phyloP scores from a whole-genome alignment of 192 early-diverging fungal genomes.

The Coemansia aciculifera region DNA sequence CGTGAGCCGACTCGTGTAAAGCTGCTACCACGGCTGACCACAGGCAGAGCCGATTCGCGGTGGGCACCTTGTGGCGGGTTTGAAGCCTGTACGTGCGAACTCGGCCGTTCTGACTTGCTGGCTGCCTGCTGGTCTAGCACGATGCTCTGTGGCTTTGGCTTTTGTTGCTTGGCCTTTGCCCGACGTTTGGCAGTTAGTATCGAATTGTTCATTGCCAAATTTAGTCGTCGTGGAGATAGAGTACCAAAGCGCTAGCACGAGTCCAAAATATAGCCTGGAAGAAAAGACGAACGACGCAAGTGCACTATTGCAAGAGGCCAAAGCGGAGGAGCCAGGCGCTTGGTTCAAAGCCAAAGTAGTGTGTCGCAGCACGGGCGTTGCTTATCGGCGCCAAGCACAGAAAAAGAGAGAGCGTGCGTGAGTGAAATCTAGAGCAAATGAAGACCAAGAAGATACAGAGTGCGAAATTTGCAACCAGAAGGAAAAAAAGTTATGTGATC shows the following conservation, averaged over 20 bases:
- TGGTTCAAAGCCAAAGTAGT: conserved; percentile 2
- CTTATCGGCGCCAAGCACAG: background rate
- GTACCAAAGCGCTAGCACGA: background rate
- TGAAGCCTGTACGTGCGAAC: background rate
- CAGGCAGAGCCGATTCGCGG: background rate
- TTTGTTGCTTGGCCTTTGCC: conserved; percentile 55
- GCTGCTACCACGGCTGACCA: conserved; percentile 3
- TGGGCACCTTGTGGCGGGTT: background rate
- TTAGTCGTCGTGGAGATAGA: background rate
- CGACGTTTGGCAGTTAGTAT: conserved; percentile 52
- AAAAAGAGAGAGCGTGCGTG: background rate
- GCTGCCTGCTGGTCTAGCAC: background rate
- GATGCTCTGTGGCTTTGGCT: conserved; percentile 16
- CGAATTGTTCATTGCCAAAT: conserved; percentile 12
- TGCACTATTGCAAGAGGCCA: background rate
- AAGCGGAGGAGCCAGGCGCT: background rate
- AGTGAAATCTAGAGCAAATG: background rate
- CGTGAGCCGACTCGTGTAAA: conserved; percentile 6
- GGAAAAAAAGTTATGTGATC: conserved; percentile 13
- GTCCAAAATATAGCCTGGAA: background rate
- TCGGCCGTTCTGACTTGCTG: background rate
- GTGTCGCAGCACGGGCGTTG: background rate
- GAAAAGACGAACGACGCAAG: conserved; percentile 5
- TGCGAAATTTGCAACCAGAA: background rate
- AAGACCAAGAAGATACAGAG: background rate